Percentiles rank a stretch among this genome's conserved stretches.
Conservation (phyloP, 2,329 filamentous ascomycete species). For the Aurifilum marmelostoma region DNA sequence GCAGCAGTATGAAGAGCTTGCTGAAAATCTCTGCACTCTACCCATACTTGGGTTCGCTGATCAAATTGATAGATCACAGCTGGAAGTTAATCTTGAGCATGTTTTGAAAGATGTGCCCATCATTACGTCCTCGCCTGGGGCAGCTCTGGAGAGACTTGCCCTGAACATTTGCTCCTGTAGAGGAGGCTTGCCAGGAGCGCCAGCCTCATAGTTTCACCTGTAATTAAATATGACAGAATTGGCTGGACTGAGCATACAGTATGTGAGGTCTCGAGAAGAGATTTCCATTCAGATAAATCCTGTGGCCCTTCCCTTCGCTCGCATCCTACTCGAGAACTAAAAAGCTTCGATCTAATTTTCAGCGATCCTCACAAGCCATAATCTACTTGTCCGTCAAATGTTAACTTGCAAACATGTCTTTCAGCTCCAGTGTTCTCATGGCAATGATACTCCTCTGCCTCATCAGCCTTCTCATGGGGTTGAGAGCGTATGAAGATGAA, state of each 20-base stretch:
- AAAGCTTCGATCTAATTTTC: too few species aligned
- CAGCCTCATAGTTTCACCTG: not conserved
- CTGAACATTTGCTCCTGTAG: not conserved
- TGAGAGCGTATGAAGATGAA: not conserved
- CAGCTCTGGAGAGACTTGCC: not conserved
- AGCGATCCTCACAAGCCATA: too few species aligned
- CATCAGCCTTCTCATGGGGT: not conserved
- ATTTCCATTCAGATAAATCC: not conserved
- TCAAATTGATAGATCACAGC: not conserved
- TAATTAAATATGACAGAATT: not conserved
- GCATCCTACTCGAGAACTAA: too few species aligned
- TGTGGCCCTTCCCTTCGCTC: not conserved
- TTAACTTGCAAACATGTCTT: not conserved
- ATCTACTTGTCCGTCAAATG: too few species aligned
- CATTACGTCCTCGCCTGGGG: not conserved
- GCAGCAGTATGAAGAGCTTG: not conserved
- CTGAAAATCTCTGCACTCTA: not conserved
- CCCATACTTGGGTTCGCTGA: not conserved
- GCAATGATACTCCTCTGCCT: not conserved
- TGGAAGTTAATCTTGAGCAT: not conserved
- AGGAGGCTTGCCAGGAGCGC: not conserved
- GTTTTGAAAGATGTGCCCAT: not conserved
- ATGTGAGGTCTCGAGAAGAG: not conserved
- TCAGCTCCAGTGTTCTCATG: not conserved
- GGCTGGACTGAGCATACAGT: not conserved